These are phyloP conservation scores for Scenedesmus sp. DNA, from an alignment of 163 green algal genomes.

Conservation along the genomic window DNA sequence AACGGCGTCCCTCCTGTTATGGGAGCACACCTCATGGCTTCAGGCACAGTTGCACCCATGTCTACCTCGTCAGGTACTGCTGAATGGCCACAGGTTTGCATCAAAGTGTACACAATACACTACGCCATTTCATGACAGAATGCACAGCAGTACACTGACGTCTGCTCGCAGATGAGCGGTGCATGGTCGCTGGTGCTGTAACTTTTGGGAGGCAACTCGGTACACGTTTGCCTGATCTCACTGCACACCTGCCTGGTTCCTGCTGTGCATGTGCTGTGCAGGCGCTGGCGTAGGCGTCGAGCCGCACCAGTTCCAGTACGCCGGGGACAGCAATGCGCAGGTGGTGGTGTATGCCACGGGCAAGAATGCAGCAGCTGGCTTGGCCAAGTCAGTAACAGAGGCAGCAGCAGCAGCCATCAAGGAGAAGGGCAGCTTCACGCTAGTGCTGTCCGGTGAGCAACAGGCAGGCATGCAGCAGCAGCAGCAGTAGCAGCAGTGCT, in stretches of 20 bases:
- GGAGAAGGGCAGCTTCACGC: constrained; percentile 82
- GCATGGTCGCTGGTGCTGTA: too few relatives aligned
- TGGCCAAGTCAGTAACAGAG: constrained; percentile 72
- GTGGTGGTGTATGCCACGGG: constrained; percentile 80
- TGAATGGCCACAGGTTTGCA: not conserved
- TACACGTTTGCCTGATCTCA: too few relatives aligned
- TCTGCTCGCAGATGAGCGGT: too few relatives aligned
- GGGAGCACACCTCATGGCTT: constrained; percentile 94
- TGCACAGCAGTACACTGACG: too few relatives aligned
- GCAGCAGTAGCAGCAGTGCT: not conserved
- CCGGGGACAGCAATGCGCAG: constrained; percentile 53
- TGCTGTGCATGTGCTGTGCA: not conserved
- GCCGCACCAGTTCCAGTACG: constrained; percentile 85
- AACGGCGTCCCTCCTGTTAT: constrained; percentile 93
- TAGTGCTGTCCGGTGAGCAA: constrained; percentile 82
- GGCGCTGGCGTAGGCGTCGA: constrained; percentile 76
- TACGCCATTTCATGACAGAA: too few relatives aligned
- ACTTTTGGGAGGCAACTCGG: too few relatives aligned
- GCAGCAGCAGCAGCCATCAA: constrained; percentile 74
- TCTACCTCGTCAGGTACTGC: constrained; percentile 76
- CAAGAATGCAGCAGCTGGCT: constrained; percentile 64
- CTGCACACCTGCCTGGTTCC: not conserved
- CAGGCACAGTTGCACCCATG: constrained; percentile 80
- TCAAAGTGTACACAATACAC: too few relatives aligned
- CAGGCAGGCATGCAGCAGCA: not conserved